Percentiles rank a stretch among this genome's conserved stretches.
These are phyloP conservation scores for Hypoxylon intermedium DNA, from an alignment of 495 filamentous ascomycete species.

Conservation along the genomic window DNA sequence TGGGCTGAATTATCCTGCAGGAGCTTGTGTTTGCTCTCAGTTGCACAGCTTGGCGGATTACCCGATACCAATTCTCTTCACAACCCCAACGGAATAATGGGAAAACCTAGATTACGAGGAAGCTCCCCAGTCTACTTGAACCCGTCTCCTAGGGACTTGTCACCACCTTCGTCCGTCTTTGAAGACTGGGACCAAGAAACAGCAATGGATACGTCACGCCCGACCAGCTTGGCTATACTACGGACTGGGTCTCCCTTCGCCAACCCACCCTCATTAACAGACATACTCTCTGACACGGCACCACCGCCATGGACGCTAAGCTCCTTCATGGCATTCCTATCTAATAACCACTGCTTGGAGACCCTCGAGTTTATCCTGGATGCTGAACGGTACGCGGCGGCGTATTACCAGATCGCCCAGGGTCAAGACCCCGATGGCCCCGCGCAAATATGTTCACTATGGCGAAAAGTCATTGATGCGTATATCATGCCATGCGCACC, in stretches of 20 bases:
- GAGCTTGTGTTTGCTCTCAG: conserved; percentile 36
- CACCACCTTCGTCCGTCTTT: conserved; percentile 49
- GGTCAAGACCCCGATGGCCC: conserved; percentile 55
- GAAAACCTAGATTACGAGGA: conserved; percentile 51
- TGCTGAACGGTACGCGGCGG: conserved; percentile 84
- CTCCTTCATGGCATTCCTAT: conserved; percentile 96
- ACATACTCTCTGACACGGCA: conserved; percentile 86
- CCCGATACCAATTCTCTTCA: conserved; percentile 25
- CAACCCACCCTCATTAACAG: conserved; percentile 80
- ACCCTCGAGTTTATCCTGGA: conserved; percentile 98
- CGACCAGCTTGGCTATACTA: conserved; percentile 54
- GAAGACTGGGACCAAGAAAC: conserved; percentile 53
- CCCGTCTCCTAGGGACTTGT: conserved; percentile 47
- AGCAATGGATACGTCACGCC: conserved; percentile 55
- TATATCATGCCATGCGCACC: conserved; percentile 82
- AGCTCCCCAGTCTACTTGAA: conserved; percentile 49
- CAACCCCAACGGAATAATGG: conserved; percentile 50
- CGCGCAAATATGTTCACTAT: conserved; percentile 77
- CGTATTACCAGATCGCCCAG: conserved; percentile 57
- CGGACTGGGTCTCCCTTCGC: conserved; percentile 53
- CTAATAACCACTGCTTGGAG: conserved; percentile 96
- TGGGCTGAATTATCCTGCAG: conserved; percentile 35
- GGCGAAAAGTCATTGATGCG: conserved; percentile 70
- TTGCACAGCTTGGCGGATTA: conserved; percentile 35
- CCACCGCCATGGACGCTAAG: conserved; percentile 89